Evolutionary conservation across 331 rosid species (phyloP).

Genomic region (Cydonia oblonga): DNA sequence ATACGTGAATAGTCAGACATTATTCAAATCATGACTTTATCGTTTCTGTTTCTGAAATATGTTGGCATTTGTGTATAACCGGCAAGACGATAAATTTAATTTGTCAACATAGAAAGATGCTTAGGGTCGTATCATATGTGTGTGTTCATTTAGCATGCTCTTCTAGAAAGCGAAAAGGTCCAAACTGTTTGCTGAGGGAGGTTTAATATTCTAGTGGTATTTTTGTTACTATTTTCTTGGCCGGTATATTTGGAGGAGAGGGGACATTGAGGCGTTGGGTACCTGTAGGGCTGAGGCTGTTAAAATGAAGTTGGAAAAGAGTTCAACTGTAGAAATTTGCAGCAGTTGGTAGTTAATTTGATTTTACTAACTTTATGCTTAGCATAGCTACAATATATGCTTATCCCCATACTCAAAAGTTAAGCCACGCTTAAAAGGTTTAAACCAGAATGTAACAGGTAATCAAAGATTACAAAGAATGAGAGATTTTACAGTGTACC

Average conservation of each 20-base stretch:
- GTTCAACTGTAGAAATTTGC: neutral
- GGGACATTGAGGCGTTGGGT: slow-evolving; percentile 6
- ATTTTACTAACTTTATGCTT: neutral
- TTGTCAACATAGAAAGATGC: neutral
- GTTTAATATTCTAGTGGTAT: too few relatives aligned
- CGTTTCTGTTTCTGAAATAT: too few relatives aligned
- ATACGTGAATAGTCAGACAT: too few relatives aligned
- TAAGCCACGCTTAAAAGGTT: neutral
- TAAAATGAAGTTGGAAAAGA: neutral
- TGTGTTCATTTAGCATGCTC: neutral
- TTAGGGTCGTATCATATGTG: neutral
- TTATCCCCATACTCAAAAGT: neutral
- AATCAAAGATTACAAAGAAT: too few relatives aligned
- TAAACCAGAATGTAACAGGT: neutral
- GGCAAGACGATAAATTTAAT: too few relatives aligned
- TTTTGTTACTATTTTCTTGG: too few relatives aligned
- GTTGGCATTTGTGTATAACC: too few relatives aligned
- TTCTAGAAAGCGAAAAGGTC: slow-evolving; percentile 28
- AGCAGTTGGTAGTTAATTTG: slow-evolving; percentile 1
- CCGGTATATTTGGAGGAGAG: slow-evolving; percentile 1
- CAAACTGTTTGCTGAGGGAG: too few relatives aligned
- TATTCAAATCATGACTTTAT: too few relatives aligned
- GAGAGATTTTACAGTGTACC: too few relatives aligned
- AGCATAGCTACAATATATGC: neutral
- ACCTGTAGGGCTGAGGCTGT: neutral